Evolutionary conservation across 345 rosid genomes (phyloP), one percentile per base, ranked within the genome.

Genomic region (Adansonia digitata): DNA sequence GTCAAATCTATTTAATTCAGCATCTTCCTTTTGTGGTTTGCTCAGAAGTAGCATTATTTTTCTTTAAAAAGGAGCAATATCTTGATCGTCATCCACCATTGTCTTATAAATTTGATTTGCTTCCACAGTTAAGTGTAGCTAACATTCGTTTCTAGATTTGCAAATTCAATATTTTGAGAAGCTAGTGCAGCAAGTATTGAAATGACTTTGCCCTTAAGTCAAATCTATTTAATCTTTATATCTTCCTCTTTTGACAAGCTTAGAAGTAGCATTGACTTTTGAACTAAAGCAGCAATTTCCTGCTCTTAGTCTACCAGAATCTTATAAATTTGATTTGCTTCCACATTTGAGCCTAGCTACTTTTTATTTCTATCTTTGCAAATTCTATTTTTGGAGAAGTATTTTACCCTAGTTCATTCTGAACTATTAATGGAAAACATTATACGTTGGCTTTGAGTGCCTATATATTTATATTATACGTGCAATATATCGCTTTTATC

Each of bases 261-360:
- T 45, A 67, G 37, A 67, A 67, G 22, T 27, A 14, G 37, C 53
- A 13, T 52, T 42, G 2, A 66, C 24, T 66, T 40, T 66, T 43
- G n/a, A 43, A 43, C 37, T 14, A 14, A 45, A 43, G 53, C 34
- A 24, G 11, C 18, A 24, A 39, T 24, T 22, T 43, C 53, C 55
- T 24, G 13, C 37, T 67, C 22, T 43, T 26, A 1, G 0, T 43
- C 71, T 24, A 6, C 34, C 7, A 27, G 37, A 5, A 5, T 24
- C 57, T 14, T 66, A 65, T 65, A 65, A 65, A 42, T 24, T 40
- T 65, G 34, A 24, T 65, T 65, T 65, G n/a, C 34, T 65, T 65
- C 46, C 48, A 22, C 52, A 65, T 65, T 40, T 42, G 51, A 65
- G 51, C 8, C 70, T 65, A 22, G 70, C n/a, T 22, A 65, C 34